Evolutionary conservation across 208 protist species (phyloP).

Genomic region (Trypanosoma conorhini): DNA sequence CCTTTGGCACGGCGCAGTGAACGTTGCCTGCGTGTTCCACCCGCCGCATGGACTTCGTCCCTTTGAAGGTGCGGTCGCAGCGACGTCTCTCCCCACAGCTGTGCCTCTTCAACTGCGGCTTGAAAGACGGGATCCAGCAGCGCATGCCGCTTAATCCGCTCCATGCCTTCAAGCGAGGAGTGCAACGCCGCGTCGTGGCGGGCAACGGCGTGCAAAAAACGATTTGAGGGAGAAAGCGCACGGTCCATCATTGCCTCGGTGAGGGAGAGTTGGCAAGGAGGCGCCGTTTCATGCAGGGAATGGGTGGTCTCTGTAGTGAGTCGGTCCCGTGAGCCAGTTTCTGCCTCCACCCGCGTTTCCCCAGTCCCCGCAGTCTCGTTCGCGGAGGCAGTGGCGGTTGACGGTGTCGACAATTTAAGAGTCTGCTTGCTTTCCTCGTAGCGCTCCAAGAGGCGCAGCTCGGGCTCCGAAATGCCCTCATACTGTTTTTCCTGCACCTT

Average conservation of each 20-base stretch:
- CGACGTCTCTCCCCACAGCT: constrained; percentile 49
- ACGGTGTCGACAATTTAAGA: constrained; percentile 1
- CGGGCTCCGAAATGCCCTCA: constrained; percentile 52
- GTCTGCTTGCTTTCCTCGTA: constrained; percentile 54
- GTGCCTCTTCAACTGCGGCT: constrained; percentile 55
- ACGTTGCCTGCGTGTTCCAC: constrained; percentile 5
- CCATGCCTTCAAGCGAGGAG: constrained; percentile 52
- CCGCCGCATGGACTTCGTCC: not conserved
- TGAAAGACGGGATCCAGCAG: constrained; percentile 79
- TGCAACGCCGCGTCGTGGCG: constrained; percentile 40
- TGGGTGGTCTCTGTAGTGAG: not conserved
- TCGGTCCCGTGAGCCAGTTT: not conserved
- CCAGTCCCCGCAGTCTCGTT: not conserved
- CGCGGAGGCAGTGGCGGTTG: not conserved
- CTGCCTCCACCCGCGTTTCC: not conserved
- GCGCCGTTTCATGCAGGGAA: not conserved
- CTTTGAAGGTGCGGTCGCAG: constrained; percentile 38
- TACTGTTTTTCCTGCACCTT: constrained; percentile 53
- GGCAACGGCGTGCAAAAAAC: constrained; percentile 58
- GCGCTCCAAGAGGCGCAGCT: constrained; percentile 55
- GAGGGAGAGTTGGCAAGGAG: constrained; percentile 19
- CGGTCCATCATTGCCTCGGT: constrained; percentile 47
- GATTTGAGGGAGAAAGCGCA: constrained; percentile 66
- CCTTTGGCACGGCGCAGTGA: constrained; percentile 4
- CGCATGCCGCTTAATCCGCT: constrained; percentile 71